phyloP scores from a whole-genome alignment of 768 basidiomycete genomes.

The Exidia glandulosa region DNA sequence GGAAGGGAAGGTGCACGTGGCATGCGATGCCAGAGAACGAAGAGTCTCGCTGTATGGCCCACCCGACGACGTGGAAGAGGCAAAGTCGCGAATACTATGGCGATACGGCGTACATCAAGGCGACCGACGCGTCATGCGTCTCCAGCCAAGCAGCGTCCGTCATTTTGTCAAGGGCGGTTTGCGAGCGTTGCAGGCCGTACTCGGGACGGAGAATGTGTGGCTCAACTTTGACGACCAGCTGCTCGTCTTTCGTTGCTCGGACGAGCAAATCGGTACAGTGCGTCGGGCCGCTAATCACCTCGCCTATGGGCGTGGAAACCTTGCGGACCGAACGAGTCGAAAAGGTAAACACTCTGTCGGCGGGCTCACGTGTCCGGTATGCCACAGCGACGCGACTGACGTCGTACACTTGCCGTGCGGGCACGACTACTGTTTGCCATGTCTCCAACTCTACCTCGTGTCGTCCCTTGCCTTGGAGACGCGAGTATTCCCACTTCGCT shows the following conservation, averaged over 20 bases:
- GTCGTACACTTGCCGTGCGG: constrained; percentile 51
- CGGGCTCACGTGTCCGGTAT: constrained; percentile 54
- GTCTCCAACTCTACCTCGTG: constrained; percentile 46
- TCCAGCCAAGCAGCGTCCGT: background rate
- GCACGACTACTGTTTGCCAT: constrained; percentile 57
- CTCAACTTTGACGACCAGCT: constrained; percentile 34
- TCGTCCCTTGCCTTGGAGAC: constrained; percentile 39
- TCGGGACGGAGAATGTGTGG: constrained; percentile 48
- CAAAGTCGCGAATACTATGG: background rate
- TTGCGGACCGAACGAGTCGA: constrained; percentile 6
- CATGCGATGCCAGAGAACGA: background rate
- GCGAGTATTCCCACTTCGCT: constrained; percentile 55
- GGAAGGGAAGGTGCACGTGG: background rate
- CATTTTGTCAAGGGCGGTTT: constrained; percentile 27
- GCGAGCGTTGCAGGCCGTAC: constrained; percentile 30
- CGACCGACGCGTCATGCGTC: background rate
- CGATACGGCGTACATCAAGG: background rate
- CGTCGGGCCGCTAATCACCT: background rate
- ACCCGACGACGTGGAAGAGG: background rate
- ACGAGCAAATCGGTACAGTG: constrained; percentile 31
- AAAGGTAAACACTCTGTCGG: background rate
- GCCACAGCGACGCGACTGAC: constrained; percentile 42
- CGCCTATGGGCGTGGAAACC: background rate
- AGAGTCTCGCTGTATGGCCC: background rate
- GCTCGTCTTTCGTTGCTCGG: constrained; percentile 48